Base-by-base conservation (phyloP, 306 rosid genomes). In the Quercus parvula region DNA sequence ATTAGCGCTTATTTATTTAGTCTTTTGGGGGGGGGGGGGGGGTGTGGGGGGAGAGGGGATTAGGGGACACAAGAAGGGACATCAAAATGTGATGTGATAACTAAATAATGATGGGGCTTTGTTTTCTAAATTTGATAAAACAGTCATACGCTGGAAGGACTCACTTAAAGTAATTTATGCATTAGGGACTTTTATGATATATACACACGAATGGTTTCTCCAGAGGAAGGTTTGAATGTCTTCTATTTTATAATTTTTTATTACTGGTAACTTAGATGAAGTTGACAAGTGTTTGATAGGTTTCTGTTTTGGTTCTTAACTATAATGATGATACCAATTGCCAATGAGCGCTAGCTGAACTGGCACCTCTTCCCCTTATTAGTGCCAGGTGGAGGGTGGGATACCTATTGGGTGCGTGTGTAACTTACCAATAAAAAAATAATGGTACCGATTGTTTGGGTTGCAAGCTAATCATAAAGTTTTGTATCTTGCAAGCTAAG, bases 261-360 rank as follows among this genome's bases (percentile, higher is more conserved):
- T 25, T 12, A 63, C 0, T 63, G 4, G n/a, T 13, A 7, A 20
- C 17, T 6, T 24, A 24, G 70, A 63, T 63, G 70, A 5, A 63
- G 41, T 63, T 63, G 30, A 5, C 35, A 63, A 28, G n/a, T 76
- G 63, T 27, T 84, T 81, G 79, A 30, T 79, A 56, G 69, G 46
- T 55, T 22, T 13, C 73, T 68, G 69, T 31, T 81, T 28, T 73
- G 56, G 14, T 9, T 27, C 62, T 67, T 54, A 20, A 73, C 11
- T 68, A 68, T 38, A 38, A 41, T 41, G 46, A 41, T 41, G 46
- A 41, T 41, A 41, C 46, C 46, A 41, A 41, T 41, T 41, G 11
- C 46, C 46, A 41, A 41, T 41, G 0, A 0, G 0, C 24, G 0
- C 46, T 41, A 41, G 46, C 46, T 8, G 11, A 41, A 41, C 11